Evolutionary conservation across 805 yeast genomes (phyloP), one percentile per base, ranked within the genome.

Genomic region (Wickerhamiella azymoides): DNA sequence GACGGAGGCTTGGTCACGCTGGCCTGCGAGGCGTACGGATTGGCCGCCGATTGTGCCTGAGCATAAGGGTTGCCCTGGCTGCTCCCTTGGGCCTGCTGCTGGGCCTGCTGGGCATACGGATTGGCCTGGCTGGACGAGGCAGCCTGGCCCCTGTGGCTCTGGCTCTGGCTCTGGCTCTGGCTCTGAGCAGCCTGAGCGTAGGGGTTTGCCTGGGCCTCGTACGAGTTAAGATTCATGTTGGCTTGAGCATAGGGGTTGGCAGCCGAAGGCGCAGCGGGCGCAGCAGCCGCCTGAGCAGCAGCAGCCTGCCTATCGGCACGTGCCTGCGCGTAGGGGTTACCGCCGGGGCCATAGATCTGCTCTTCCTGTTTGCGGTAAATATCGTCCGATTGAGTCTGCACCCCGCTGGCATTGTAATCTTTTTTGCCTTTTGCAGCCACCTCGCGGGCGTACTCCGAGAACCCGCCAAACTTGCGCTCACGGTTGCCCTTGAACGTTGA

Each of bases 381-480:
- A 11, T 38, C 37, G 17, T 50, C 52, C 30, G 50, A 50, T 2
- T 52, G 56, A 10, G 55, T 21, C 8, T 49, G 47, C 11, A 48
- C 43, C 47, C 51, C 16, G 43, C 52, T 50, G 6, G 51, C 27
- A 13, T 42, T 45, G 46, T 45, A 43, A 28, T 51, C 52, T 24
- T 48, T 50, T 24, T 48, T 43, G 42, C 41, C 46, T 39, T 44
- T 48, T 27, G 49, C 42, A 9, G 53, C 64, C 27, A 70, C 55
- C 47, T 70, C 70, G 48, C 66, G 68, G 27, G 79, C 79, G 54
- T 72, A 68, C 42, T 62, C 63, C 44, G 61, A 62, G 58, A 70
- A 74, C 17, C 74, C 76, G 13, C 72, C 69, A 52, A 74, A 74
- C 60, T 72, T 72, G 50, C 70, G 70, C 47, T 66, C 63, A 38